Conservation (phyloP, 352 stramenopile species). For the Pythium sukuiense region DNA sequence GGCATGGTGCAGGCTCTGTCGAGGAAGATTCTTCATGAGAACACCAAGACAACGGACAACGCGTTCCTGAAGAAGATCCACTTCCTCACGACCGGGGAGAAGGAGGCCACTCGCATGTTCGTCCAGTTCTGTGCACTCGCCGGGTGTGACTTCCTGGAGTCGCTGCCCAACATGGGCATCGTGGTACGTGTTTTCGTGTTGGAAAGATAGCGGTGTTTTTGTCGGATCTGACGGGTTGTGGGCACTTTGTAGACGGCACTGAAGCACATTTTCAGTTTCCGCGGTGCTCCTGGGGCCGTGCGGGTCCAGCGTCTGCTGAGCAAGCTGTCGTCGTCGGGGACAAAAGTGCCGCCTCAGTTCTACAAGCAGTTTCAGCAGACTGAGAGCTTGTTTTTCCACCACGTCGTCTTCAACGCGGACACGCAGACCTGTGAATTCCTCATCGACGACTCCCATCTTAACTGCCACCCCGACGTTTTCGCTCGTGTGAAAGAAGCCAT, state of each 20-base stretch:
- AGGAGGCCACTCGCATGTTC: slow-evolving; percentile 71
- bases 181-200: slow-evolving; percentile 43
- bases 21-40: slow-evolving; percentile 49
- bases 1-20: slow-evolving; percentile 62
- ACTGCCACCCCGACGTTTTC: slow-evolving; percentile 58
- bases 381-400: slow-evolving; percentile 79
- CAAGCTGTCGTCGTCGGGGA: slow-evolving; percentile 53
- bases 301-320: slow-evolving; percentile 61
- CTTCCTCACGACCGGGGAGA: slow-evolving; percentile 53
- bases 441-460: slow-evolving; percentile 40
- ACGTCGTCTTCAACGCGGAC: slow-evolving; percentile 67
- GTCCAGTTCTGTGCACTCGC: slow-evolving; percentile 76
- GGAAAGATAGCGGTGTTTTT: not conserved
- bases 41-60: slow-evolving; percentile 41
- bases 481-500: slow-evolving; percentile 23
- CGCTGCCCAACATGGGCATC: slow-evolving; percentile 72
- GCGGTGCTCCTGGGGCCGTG: slow-evolving; percentile 50
- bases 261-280: slow-evolving; percentile 76
- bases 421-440: slow-evolving; percentile 52
- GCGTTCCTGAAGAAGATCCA: slow-evolving; percentile 67
- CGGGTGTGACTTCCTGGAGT: slow-evolving; percentile 78
- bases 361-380: slow-evolving; percentile 54
- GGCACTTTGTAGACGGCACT: slow-evolving; percentile 46
- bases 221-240: not conserved
- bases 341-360: slow-evolving; percentile 52